Base-by-base conservation (phyloP, 176 grass and related monocot species). In the Panicum miliaceum region DNA sequence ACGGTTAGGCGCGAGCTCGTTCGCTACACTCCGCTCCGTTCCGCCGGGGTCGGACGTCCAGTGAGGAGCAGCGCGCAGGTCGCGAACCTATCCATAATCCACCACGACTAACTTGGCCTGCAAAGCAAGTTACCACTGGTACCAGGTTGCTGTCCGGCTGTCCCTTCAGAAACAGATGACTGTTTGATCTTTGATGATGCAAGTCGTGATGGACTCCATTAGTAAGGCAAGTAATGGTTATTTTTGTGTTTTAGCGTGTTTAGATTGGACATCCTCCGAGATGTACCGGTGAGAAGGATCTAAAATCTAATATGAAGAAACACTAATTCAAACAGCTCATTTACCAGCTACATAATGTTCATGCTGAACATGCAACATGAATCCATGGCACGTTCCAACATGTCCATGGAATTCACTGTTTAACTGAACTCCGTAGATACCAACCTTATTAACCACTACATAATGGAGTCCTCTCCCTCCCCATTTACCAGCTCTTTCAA, bases 401-500 rank as follows among this genome's bases (percentile, higher is more conserved):
- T 64, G 14, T 71, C 41, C 46, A 34, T 9, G 23, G 4, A 1
- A 64, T 54, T 34, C 12, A 12, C 52, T 14, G 47, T 19, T 37
- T 16, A 46, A 56, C 43, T 20, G 0, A 48, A 60, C 69, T 81
- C 26, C 12, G 52, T 50, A 48, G 26, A 72, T 27, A 86, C 6
- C 59, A 52, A 79, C 45, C 25, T 87, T 87, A 80, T 87, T 84
- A 52, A 52, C 25, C 29, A 68, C 90, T 83, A 80, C 45, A 71
- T 54, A 86, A 89, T 56, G 80, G 76, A 86, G 84, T 78, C 35
- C 67, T 32, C 80, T 57, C 69, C 76, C 87, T 80, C 78, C 82
- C 66, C 60, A 76, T 79, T 82, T 70, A 68, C 80, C 80, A 81
- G 36, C 84, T 60, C 57, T 9, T 57, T 84, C 75, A 79, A 75